phyloP scores from a whole-genome alignment of 495 filamentous ascomycete genomes.

The Chaetomium cochliodes region DNA sequence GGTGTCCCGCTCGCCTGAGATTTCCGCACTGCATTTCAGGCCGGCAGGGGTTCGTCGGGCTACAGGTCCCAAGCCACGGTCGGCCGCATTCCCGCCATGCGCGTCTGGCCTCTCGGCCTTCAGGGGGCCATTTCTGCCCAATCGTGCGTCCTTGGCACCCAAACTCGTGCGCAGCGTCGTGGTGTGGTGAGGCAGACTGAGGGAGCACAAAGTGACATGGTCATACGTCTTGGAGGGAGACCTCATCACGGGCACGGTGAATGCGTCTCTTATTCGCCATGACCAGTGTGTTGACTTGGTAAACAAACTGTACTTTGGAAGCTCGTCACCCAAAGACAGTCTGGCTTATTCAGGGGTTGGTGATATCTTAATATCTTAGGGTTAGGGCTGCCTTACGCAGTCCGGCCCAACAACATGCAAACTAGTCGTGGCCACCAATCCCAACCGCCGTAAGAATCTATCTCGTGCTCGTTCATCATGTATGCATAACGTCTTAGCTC shows the following conservation, averaged over 20 bases:
- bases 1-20: not conserved
- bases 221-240: not conserved
- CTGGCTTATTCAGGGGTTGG: not conserved
- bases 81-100: slow-evolving; percentile 16
- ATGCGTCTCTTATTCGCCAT: no score
- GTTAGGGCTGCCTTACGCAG: not conserved
- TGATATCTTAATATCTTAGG: not conserved
- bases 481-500: not conserved
- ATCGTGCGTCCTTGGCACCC: slow-evolving; percentile 21
- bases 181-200: slow-evolving; percentile 2
- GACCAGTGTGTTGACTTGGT: not conserved
- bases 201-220: not conserved
- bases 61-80: slow-evolving; percentile 12
- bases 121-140: slow-evolving; percentile 24
- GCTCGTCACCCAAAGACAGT: not conserved
- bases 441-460: not conserved
- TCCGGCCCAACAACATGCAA: not conserved
- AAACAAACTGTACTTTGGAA: not conserved
- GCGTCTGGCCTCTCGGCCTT: not conserved
- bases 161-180: not conserved
- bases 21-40: slow-evolving; percentile 7
- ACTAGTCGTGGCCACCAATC: not conserved
- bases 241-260: no score
- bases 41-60: slow-evolving; percentile 7
- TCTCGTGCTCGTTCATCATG: not conserved